phyloP scores from a whole-genome alignment of 129 eudicot species.

The Helichrysum umbraculigerum region DNA sequence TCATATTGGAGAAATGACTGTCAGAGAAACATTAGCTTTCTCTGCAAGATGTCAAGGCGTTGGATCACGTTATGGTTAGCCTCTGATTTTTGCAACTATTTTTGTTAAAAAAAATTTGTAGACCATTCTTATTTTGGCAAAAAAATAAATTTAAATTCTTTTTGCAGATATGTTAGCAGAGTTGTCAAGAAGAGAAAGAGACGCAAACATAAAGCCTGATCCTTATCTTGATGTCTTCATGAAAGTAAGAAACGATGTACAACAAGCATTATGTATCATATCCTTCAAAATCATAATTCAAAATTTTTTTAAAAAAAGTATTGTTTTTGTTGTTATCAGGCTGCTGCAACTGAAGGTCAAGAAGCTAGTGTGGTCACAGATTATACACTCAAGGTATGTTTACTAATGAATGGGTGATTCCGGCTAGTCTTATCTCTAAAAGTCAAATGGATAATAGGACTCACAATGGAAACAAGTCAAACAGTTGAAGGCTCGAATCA shows the following conservation, averaged over 20 bases:
- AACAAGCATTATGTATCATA: not conserved
- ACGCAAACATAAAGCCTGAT: constrained; percentile 77
- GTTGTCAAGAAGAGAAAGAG: constrained; percentile 38
- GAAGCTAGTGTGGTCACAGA: constrained; percentile 72
- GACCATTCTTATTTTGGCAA: not conserved
- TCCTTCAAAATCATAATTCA: not conserved
- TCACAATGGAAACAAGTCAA: no score
- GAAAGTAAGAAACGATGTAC: constrained; percentile 49
- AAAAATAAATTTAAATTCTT: not conserved
- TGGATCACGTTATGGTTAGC: constrained; percentile 56
- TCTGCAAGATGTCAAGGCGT: constrained; percentile 76
- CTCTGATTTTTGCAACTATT: not conserved
- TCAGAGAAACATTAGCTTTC: constrained; percentile 47
- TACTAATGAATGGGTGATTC: not conserved
- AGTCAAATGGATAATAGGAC: not conserved
- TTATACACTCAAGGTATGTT: constrained; percentile 67
- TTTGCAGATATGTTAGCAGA: constrained; percentile 29
- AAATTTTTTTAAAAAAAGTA: not conserved
- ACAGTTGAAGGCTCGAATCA: no score
- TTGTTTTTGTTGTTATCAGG: constrained; percentile 40
- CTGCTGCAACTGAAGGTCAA: constrained; percentile 63
- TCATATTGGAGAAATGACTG: constrained; percentile 85
- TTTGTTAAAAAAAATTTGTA: not conserved
- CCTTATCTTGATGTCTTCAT: constrained; percentile 80
- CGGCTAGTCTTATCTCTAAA: not conserved